phyloP scores from a whole-genome alignment of 2,329 filamentous ascomycete species.

The Eutypella sp. region DNA sequence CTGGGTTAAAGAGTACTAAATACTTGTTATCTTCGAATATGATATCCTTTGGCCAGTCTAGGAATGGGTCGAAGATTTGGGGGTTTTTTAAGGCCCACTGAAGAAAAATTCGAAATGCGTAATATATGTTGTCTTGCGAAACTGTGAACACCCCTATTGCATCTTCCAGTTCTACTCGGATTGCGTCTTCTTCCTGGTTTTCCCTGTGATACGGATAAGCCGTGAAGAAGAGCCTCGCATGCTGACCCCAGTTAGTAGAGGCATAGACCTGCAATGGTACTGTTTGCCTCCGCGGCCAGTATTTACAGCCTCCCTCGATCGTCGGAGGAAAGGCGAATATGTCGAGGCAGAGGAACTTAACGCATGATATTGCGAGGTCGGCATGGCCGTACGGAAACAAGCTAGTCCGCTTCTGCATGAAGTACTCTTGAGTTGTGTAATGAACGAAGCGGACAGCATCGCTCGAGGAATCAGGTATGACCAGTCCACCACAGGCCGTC shows the following conservation, averaged over 20 bases:
- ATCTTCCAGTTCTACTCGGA: background rate
- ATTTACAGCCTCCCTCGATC: rapidly evolving
- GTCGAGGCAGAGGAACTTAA: background rate
- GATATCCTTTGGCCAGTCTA: too few relatives aligned
- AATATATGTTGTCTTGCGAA: background rate
- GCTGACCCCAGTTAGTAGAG: background rate
- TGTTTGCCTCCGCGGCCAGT: background rate
- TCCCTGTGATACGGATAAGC: too few relatives aligned
- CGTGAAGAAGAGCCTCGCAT: background rate
- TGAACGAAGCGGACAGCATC: background rate
- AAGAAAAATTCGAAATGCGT: background rate
- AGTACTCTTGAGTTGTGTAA: background rate
- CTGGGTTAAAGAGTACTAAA: too few relatives aligned
- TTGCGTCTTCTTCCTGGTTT: background rate
- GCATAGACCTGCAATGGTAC: background rate
- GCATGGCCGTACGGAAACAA: background rate
- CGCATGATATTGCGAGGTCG: background rate
- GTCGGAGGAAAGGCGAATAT: background rate
- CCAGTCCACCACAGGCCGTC: background rate
- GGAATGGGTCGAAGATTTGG: background rate
- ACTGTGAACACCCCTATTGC: background rate
- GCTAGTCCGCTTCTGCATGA: background rate
- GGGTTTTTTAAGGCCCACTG: background rate
- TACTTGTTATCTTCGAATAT: background rate
- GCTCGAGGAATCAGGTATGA: background rate